Conservation (phyloP, 2,329 filamentous ascomycete genomes). For the Fusarium begoniae region DNA sequence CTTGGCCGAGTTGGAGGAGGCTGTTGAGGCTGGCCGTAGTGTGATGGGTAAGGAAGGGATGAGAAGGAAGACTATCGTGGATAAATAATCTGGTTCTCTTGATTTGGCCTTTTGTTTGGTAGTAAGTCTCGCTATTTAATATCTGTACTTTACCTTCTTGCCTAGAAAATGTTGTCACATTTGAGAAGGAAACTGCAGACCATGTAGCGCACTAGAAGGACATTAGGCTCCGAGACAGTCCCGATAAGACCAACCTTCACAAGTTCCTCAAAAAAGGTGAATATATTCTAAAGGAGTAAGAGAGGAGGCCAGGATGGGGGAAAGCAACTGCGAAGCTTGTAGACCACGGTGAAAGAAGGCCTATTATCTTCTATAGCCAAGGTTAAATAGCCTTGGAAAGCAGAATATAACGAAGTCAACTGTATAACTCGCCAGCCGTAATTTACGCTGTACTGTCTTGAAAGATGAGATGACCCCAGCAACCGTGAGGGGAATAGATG, state of each 20-base stretch:
- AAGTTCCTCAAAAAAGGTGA: neutral
- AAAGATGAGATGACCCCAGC: neutral
- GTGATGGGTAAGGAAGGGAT: no score
- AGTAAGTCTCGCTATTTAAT: no score
- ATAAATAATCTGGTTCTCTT: no score
- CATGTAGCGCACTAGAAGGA: neutral
- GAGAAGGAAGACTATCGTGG: no score
- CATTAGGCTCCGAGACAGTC: neutral
- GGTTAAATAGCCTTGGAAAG: neutral
- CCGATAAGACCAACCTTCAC: neutral
- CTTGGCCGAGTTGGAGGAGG: no score
- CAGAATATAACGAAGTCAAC: fast-evolving
- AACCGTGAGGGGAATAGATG: neutral
- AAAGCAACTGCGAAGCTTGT: neutral
- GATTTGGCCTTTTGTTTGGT: no score
- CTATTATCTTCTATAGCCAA: neutral
- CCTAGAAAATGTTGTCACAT: neutral
- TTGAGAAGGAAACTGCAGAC: neutral
- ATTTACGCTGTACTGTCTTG: neutral
- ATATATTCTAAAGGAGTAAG: no score
- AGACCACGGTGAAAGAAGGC: no score
- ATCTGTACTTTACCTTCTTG: no score
- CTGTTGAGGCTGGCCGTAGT: no score
- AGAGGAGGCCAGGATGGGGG: fast-evolving
- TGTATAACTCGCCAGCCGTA: neutral